Conservation (phyloP, 805 yeast genomes). For the Kluyveromyces lactis region DNA sequence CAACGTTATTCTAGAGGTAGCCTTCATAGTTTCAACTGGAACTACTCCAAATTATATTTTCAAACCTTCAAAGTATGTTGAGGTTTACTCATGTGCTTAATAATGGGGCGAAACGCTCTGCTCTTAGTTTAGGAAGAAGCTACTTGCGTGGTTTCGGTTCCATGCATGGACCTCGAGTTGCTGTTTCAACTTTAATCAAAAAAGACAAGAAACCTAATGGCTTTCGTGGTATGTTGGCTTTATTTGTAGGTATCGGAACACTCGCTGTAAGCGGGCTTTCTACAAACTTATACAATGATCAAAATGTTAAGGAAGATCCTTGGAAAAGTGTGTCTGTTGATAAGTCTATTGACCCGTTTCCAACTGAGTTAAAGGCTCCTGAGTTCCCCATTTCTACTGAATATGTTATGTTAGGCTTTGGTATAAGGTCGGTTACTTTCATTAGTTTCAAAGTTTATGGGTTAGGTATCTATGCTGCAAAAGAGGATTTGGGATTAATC, state of each 20-base stretch:
- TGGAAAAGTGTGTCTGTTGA: slow-evolving; percentile 37
- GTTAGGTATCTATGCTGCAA: slow-evolving; percentile 70
- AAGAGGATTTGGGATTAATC: slow-evolving; percentile 41
- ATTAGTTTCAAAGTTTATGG: slow-evolving; percentile 79
- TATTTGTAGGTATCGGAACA: not conserved
- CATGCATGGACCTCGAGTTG: slow-evolving; percentile 1
- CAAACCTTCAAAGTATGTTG: too few species aligned
- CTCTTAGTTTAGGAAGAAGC: not conserved
- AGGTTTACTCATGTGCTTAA: not conserved
- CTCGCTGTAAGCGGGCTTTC: slow-evolving; percentile 1
- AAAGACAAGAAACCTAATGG: slow-evolving; percentile 2
- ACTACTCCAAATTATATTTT: too few species aligned
- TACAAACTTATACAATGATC: slow-evolving; percentile 5
- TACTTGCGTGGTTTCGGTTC: slow-evolving; percentile 1
- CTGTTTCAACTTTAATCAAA: slow-evolving; percentile 1
- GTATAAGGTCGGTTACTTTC: slow-evolving; percentile 79
- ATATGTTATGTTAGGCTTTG: slow-evolving; percentile 64
- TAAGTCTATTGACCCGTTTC: slow-evolving; percentile 43
- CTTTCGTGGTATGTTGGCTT: not conserved
- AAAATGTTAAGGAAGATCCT: slow-evolving; percentile 12
- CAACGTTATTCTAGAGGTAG: too few species aligned
- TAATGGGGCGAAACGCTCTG: not conserved
- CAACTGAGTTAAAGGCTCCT: slow-evolving; percentile 23
- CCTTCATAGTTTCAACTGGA: too few species aligned
- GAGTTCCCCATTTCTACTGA: slow-evolving; percentile 25